Evolutionary conservation across 345 rosid genomes (phyloP).

Genomic region (Moricandia moricandioides): DNA sequence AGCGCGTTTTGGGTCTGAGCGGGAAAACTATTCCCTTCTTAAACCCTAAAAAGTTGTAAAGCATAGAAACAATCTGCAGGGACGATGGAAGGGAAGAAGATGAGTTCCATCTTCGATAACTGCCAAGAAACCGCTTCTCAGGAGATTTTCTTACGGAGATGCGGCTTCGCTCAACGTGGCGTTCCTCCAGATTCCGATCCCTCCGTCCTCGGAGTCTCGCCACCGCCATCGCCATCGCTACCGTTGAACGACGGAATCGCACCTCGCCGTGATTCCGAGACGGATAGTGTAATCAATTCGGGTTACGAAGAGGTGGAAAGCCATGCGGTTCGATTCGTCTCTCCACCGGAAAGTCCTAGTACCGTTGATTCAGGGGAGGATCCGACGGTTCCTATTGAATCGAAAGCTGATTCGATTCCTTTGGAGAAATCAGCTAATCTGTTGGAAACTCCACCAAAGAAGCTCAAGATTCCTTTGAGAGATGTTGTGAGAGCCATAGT

Average conservation of each 20-base stretch:
- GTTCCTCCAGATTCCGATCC: constrained; percentile 29
- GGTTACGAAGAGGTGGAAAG: constrained; percentile 13
- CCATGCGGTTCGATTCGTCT: constrained; percentile 21
- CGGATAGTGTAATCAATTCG: neutral
- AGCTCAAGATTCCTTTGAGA: constrained; percentile 26
- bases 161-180: constrained; percentile 22
- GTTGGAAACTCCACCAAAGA: neutral
- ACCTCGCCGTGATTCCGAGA: constrained; percentile 5
- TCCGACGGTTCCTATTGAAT: constrained; percentile 9
- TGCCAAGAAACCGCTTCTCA: constrained; percentile 24
- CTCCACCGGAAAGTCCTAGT: constrained; percentile 7
- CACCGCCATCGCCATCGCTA: neutral
- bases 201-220: constrained; percentile 10
- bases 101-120: constrained; percentile 10
- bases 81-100: constrained; percentile 12
- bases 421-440: neutral
- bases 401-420: neutral
- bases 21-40: neutral
- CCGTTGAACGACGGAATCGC: neutral
- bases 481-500: constrained; percentile 38
- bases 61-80: neutral
- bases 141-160: constrained; percentile 15
- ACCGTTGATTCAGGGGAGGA: constrained; percentile 19
- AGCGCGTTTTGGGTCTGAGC: too few relatives aligned
- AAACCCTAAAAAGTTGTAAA: neutral